Conservation (phyloP, 306 rosid genomes). For the Rosa multiflora region DNA sequence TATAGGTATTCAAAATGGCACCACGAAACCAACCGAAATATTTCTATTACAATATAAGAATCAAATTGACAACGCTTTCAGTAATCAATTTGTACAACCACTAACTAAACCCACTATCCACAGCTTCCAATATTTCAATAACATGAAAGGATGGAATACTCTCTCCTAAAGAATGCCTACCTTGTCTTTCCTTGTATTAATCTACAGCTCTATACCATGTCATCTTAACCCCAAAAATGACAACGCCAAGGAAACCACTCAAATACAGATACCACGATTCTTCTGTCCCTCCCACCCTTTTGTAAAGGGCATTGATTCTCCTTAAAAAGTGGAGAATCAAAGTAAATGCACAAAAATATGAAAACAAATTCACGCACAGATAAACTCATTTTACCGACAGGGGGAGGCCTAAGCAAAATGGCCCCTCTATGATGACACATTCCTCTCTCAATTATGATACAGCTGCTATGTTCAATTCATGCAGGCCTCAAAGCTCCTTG, state of each 20-base stretch:
- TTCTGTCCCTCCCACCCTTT: conserved; percentile 51
- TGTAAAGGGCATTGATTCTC: conserved; percentile 66
- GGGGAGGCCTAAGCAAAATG: conserved; percentile 72
- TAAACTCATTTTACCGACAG: conserved; percentile 42
- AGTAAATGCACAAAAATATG: conserved; percentile 36
- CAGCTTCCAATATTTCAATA: conserved; percentile 9
- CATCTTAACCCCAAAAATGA: conserved; percentile 42
- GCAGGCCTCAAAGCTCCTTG: conserved; percentile 98
- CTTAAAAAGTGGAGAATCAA: conserved; percentile 89
- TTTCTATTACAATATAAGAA: background rate
- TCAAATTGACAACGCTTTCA: conserved; percentile 9
- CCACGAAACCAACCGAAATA: background rate
- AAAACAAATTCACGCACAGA: conserved; percentile 45
- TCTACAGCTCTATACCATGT: conserved; percentile 81
- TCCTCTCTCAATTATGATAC: conserved; percentile 53
- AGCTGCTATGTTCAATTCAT: conserved; percentile 60
- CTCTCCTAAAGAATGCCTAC: conserved; percentile 29
- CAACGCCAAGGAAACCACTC: conserved; percentile 58
- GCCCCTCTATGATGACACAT: conserved; percentile 51
- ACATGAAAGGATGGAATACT: conserved; percentile 8
- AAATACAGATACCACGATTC: conserved; percentile 45
- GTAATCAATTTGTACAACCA: conserved; percentile 26
- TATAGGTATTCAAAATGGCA: background rate
- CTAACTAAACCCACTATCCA: conserved; percentile 12
- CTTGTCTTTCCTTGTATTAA: conserved; percentile 38